Evolutionary conservation across 2,329 filamentous ascomycete genomes (phyloP).

Genomic region (Phoma sp.): DNA sequence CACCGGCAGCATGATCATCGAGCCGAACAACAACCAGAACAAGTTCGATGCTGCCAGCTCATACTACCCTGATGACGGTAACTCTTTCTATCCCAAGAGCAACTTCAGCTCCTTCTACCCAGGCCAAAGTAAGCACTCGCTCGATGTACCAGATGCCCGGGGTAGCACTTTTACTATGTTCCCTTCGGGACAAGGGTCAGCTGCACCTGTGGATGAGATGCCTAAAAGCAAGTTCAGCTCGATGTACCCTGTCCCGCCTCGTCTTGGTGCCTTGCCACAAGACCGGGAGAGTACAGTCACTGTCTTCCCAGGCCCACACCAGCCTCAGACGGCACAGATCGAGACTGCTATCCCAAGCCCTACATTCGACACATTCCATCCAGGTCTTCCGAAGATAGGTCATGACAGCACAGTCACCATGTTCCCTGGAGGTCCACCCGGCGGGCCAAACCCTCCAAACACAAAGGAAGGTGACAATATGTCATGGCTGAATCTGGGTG

Average conservation of each 20-base stretch:
- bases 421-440: slow-evolving; percentile 49
- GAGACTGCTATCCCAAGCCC: slow-evolving; percentile 43
- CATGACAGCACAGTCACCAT: slow-evolving; percentile 62
- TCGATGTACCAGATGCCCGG: slow-evolving; percentile 67
- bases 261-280: slow-evolving; percentile 22
- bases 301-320: slow-evolving; percentile 35
- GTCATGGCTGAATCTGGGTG: slow-evolving; percentile 79
- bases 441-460: slow-evolving; percentile 24
- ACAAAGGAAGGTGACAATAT: slow-evolving; percentile 61
- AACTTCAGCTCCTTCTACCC: slow-evolving; percentile 60
- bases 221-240: slow-evolving; percentile 35
- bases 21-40: slow-evolving; percentile 47
- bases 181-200: slow-evolving; percentile 27
- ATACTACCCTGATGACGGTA: slow-evolving; percentile 43
- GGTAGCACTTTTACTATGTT: slow-evolving; percentile 58
- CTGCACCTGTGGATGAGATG: slow-evolving; percentile 21
- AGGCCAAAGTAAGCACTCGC: slow-evolving; percentile 49
- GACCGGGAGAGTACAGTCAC: slow-evolving; percentile 60
- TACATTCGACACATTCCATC: slow-evolving; percentile 59
- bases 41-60: slow-evolving; percentile 62
- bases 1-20: slow-evolving; percentile 50
- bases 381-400: slow-evolving; percentile 52
- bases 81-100: slow-evolving; percentile 54
- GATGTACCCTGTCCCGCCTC: slow-evolving; percentile 39
- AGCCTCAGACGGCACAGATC: slow-evolving; percentile 16